Base-by-base conservation (phyloP, 2,329 filamentous ascomycete genomes). In the Fusarium tupiense region DNA sequence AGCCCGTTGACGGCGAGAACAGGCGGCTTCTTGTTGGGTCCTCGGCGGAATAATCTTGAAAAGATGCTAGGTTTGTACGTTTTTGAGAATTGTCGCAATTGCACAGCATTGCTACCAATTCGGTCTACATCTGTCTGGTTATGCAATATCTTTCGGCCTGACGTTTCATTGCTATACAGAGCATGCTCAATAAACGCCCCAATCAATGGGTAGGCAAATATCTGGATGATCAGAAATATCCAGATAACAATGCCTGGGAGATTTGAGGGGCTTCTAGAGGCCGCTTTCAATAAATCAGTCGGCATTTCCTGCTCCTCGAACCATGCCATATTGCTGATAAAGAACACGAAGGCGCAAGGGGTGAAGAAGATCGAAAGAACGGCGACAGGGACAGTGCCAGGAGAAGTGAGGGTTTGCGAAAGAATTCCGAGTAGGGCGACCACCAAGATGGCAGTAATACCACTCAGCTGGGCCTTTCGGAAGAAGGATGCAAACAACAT, bases 321-420 rank as follows among this genome's bases (percentile, higher is more conserved):
- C 47, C 93, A 91, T 19, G 95, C 93, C 82, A 95, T 88, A 71
- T 92, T 89, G 24, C 93, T 90, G 61, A 91, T 87, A 79, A 96
- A 96, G 80, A 92, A 95, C 20, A 96, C 92, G 79, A 94, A 98
- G 77, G 94, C 95, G 86, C 95, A 97, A 0, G 95, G 93, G 1
- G 94, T 90, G 80, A 98, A 98, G 1, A 98, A 82, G 20, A 97
- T 80, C 69, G 92, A 92, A 19, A 97, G 85, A 8, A 94, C 84
- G 11, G 89, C 87, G 7, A 96, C 93, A 2, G 90, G 87, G 3
- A 85, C 90, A 2, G 91, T 93, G 14, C 83, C 85, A 8, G 90
- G 90, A 3, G 86, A 87, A 1, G 88, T 90, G 24, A 94, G 85
- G 22, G 94, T 90, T 82, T 98, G 95, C 1, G 94, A 92, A 29